Evolutionary conservation across 2,329 filamentous ascomycete species (phyloP).

Genomic region (Dothideomycetes sp.): DNA sequence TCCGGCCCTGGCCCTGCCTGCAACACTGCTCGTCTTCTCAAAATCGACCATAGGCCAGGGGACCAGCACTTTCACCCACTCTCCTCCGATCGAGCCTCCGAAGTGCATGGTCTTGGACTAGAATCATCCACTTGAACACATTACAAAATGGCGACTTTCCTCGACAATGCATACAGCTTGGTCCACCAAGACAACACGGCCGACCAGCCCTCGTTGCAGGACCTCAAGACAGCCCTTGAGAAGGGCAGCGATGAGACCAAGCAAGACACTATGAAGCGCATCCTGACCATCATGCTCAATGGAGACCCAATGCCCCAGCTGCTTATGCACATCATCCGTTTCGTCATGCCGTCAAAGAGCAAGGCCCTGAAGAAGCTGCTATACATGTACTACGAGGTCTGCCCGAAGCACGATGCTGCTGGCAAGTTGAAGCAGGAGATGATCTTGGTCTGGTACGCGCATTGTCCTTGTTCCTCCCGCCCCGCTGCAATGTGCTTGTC

Average conservation of each 20-base stretch:
- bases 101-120: slow-evolving; percentile 12
- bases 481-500: background rate
- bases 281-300: slow-evolving; percentile 95
- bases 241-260: slow-evolving; percentile 33
- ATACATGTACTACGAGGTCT: slow-evolving; percentile 99
- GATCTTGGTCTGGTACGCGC: slow-evolving; percentile 94
- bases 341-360: slow-evolving; percentile 97
- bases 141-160: slow-evolving; percentile 74
- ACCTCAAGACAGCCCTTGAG: slow-evolving; percentile 61
- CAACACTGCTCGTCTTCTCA: background rate
- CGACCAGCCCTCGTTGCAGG: slow-evolving; percentile 80
- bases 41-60: slow-evolving; percentile 5
- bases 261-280: slow-evolving; percentile 65
- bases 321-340: slow-evolving; percentile 99
- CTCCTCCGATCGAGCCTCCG: slow-evolving; percentile 1
- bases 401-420: slow-evolving; percentile 81
- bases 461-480: no score
- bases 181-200: slow-evolving; percentile 96
- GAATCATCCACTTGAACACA: background rate
- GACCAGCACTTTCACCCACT: slow-evolving; percentile 2
- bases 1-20: background rate
- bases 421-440: slow-evolving; percentile 99
- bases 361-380: slow-evolving; percentile 96
- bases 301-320: slow-evolving; percentile 91
- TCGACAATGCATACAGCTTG: slow-evolving; percentile 91